Conservation (phyloP, 2,329 filamentous ascomycete genomes). For the Colletotrichum salicis region DNA sequence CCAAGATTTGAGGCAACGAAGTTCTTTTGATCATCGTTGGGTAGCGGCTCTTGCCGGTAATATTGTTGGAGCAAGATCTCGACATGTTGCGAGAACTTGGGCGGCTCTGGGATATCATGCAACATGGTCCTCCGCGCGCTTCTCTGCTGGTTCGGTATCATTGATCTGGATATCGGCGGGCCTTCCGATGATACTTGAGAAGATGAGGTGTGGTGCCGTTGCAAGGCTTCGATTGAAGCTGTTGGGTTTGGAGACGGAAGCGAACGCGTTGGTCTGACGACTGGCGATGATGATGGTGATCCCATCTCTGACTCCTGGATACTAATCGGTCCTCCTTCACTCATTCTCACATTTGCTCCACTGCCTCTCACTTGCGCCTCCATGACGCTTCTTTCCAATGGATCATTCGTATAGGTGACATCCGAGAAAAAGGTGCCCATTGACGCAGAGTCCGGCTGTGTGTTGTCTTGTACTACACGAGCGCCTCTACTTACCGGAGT, state of each 20-base stretch:
- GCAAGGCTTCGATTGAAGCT: slow-evolving; percentile 9
- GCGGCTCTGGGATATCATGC: slow-evolving; percentile 52
- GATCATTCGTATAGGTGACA: slow-evolving; percentile 19
- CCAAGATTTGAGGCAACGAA: slow-evolving; percentile 66
- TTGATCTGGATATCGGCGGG: slow-evolving; percentile 49
- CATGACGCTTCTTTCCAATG: neutral
- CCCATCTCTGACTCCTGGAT: neutral
- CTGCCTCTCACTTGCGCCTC: neutral
- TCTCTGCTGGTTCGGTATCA: slow-evolving; percentile 59
- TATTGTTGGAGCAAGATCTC: slow-evolving; percentile 64
- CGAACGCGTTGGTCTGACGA: slow-evolving; percentile 33
- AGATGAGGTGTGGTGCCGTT: neutral
- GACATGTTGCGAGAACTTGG: slow-evolving; percentile 59
- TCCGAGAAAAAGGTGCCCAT: slow-evolving; percentile 25
- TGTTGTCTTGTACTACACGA: neutral
- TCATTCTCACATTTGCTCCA: neutral
- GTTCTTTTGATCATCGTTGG: slow-evolving; percentile 61
- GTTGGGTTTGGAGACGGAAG: slow-evolving; percentile 40
- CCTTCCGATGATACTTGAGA: slow-evolving; percentile 22
- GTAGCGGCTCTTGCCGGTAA: slow-evolving; percentile 58
- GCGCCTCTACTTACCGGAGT: neutral
- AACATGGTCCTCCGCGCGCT: slow-evolving; percentile 53
- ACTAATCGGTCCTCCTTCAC: neutral
- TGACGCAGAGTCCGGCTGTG: slow-evolving; percentile 10
- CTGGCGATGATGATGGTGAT: slow-evolving; percentile 38